Conservation (phyloP, 768 basidiomycete genomes). For the Paxillus ammoniavirescens region DNA sequence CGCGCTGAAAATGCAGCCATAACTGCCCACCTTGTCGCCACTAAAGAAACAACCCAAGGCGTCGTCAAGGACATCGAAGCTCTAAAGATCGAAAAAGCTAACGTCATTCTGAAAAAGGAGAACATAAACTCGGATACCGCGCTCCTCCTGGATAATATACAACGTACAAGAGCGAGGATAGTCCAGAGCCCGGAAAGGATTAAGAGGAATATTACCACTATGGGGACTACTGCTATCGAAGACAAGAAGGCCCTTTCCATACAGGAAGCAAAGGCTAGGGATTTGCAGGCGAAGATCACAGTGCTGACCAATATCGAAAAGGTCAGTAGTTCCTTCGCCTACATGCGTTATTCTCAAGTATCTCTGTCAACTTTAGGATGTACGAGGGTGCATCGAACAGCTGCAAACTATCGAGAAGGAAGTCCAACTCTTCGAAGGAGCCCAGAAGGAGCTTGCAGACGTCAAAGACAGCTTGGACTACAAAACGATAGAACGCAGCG, state of each 20-base stretch:
- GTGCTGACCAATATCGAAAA: slow-evolving; percentile 74
- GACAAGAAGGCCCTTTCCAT: slow-evolving; percentile 66
- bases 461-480: slow-evolving; percentile 67
- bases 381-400: slow-evolving; percentile 70
- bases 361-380: slow-evolving; percentile 46
- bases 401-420: slow-evolving; percentile 75
- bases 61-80: slow-evolving; percentile 65
- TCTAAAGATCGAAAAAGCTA: slow-evolving; percentile 69
- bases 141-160: slow-evolving; percentile 57
- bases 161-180: slow-evolving; percentile 67
- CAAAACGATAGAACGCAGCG: slow-evolving; percentile 72
- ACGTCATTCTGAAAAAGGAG: slow-evolving; percentile 67
- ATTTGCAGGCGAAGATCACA: slow-evolving; percentile 72
- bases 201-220: slow-evolving; percentile 75
- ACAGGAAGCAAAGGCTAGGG: slow-evolving; percentile 73
- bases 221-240: slow-evolving; percentile 63
- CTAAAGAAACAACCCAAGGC: slow-evolving; percentile 60
- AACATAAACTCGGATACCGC: slow-evolving; percentile 59
- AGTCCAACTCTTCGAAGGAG: slow-evolving; percentile 54
- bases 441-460: slow-evolving; percentile 67
- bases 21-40: slow-evolving; percentile 63
- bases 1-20: slow-evolving; percentile 58
- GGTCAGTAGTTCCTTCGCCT: slow-evolving; percentile 34
- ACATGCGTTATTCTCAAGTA: slow-evolving; percentile 4
- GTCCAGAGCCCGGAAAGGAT: slow-evolving; percentile 92